phyloP scores from a whole-genome alignment of 1,284 basidiomycete genomes.

The Paramarasmius palmivorus region DNA sequence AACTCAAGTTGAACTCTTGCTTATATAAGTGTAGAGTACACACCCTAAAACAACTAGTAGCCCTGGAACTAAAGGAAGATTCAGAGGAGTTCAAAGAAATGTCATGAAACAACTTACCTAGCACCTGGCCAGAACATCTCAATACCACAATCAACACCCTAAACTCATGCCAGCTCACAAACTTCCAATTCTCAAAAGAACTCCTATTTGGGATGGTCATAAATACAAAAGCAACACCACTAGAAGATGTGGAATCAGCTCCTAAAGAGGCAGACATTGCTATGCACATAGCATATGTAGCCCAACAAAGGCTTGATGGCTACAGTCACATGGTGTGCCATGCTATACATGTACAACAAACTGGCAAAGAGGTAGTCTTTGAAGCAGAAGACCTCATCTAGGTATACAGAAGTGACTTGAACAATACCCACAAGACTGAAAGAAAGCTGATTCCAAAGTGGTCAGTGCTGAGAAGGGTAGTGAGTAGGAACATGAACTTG shows the following conservation, averaged over 20 bases:
- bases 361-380: slow-evolving; percentile 25
- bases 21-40: slow-evolving; percentile 31
- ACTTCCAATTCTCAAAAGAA: slow-evolving; percentile 25
- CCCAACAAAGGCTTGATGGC: slow-evolving; percentile 21
- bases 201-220: slow-evolving; percentile 23
- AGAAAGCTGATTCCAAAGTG: slow-evolving; percentile 27
- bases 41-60: slow-evolving; percentile 29
- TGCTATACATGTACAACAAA: slow-evolving; percentile 8
- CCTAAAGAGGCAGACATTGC: slow-evolving; percentile 2
- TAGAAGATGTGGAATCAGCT: background rate
- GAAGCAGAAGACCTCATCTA: slow-evolving; percentile 28
- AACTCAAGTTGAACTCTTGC: too few species aligned
- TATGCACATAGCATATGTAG: slow-evolving; percentile 20
- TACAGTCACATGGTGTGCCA: slow-evolving; percentile 20
- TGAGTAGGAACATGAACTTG: slow-evolving; percentile 13
- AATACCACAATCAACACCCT: slow-evolving; percentile 24
- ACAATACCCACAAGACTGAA: slow-evolving; percentile 26
- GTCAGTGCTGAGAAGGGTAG: slow-evolving; percentile 21
- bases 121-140: slow-evolving; percentile 30
- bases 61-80: slow-evolving; percentile 25
- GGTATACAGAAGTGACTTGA: slow-evolving; percentile 27
- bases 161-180: slow-evolving; percentile 23
- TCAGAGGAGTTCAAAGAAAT: slow-evolving; percentile 20
- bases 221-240: slow-evolving; percentile 19
- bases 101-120: slow-evolving; percentile 11